Percentiles rank a stretch among this genome's conserved stretches.
Conservation (phyloP, 2,329 filamentous ascomycete species). For the Dactylonectria macrodidyma region DNA sequence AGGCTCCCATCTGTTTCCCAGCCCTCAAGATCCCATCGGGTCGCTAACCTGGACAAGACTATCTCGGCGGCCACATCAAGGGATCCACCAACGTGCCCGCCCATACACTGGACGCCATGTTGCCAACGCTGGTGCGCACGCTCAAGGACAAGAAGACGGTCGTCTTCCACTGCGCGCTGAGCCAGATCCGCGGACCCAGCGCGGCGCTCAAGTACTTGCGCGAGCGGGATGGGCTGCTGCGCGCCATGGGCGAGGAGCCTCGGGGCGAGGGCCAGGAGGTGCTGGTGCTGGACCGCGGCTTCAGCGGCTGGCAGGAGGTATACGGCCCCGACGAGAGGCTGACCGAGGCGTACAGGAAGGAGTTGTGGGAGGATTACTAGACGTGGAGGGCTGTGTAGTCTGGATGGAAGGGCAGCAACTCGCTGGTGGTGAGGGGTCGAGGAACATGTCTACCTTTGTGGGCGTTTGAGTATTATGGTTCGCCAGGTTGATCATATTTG, state of each 20-base stretch:
- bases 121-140: constrained; percentile 86
- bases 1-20: not conserved
- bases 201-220: constrained; percentile 86
- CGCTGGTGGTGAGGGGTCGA: not conserved
- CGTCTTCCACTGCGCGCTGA: constrained; percentile 94
- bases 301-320: constrained; percentile 89
- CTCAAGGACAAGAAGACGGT: constrained; percentile 85
- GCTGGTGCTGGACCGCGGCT: constrained; percentile 86
- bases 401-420: not conserved
- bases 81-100: constrained; percentile 84
- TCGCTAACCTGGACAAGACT: constrained; percentile 68
- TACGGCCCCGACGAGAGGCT: constrained; percentile 84
- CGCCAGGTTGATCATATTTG: not conserved
- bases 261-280: constrained; percentile 74
- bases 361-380: constrained; percentile 81
- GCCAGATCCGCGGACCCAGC: constrained; percentile 89
- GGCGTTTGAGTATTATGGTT: not conserved
- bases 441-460: not conserved
- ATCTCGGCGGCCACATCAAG: constrained; percentile 91
- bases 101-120: constrained; percentile 78
- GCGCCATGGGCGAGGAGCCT: constrained; percentile 48
- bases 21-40: not conserved
- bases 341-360: constrained; percentile 87
- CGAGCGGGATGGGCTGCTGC: constrained; percentile 71
- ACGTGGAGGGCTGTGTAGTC: not conserved